Evolutionary conservation across 1,284 basidiomycete genomes (phyloP), one percentile per base, ranked within the genome.

Genomic region (Leccinum fuscescens): DNA sequence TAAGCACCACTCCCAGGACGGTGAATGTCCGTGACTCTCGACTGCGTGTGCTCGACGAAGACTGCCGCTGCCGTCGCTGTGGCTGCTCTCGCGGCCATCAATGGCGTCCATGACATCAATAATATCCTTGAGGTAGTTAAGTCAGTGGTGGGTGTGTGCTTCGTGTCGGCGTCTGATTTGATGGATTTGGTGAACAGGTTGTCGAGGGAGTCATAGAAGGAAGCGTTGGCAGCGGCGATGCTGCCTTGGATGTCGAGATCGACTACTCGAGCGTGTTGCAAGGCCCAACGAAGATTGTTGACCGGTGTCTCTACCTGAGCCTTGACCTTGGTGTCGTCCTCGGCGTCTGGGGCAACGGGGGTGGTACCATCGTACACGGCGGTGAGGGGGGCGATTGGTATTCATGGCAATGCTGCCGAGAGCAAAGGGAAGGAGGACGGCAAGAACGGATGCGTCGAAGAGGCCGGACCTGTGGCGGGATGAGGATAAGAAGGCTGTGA

Each of bases 131-230:
- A 73, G 70, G 52, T 73, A 73, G 14, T 63, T 56, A 31, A 2
- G 66, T 69, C 9, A 73, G 17, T 12, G 72, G 74, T 0, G 73
- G 24, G 79, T 4, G 84, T 82, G 6, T 81, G 77, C 44, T 78
- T 79, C 14, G 72, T 61, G 52, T 27, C 29, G 55, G 59, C 1
- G 24, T 56, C 61, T 11, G 58, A 58, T 55, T 72, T 76, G 31
- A 80, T 82, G 12, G 85, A 82, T 67, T 86, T 88, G 58, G 81
- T 80, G 58, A 94, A 79, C 46, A 91, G 74, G 61, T 92, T 91
- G 68, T 92, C 89, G 35, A 94, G 81, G 2, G 78, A 78, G 60
- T 94, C 92, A 77, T 91, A 87, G 6, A 82, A 58, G 3, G 70
- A 78, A 24, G 79, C 70, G 59, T 90, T 86, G 4, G 71, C 68